A percentile compares a stretch with the other conserved stretches of the same genome.
These are phyloP conservation scores for Pisolithus thermaeus DNA, from an alignment of 1,284 basidiomycete species.

Conservation along the genomic window DNA sequence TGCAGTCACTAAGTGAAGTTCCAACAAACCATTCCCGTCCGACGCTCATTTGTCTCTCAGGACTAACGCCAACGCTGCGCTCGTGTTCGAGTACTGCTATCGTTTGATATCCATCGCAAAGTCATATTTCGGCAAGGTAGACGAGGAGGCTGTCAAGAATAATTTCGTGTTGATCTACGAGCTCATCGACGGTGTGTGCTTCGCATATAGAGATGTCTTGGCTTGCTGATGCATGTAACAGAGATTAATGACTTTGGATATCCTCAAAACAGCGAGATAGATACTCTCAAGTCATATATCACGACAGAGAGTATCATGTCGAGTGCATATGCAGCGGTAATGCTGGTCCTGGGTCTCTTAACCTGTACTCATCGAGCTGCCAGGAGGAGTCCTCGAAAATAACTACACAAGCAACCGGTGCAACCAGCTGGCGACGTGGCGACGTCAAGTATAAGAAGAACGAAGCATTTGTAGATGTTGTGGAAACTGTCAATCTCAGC, in stretches of 20 bases:
- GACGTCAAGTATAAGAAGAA: slow-evolving; percentile 99
- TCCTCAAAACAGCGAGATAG: slow-evolving; percentile 98
- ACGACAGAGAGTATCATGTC: slow-evolving; percentile 96
- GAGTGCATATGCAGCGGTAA: slow-evolving; percentile 70
- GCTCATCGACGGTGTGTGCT: slow-evolving; percentile 82
- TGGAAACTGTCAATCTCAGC: slow-evolving; percentile 93
- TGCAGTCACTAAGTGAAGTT: slow-evolving; percentile 85
- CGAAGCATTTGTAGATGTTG: slow-evolving; percentile 96
- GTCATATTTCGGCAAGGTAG: slow-evolving; percentile 95
- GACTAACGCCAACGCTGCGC: slow-evolving; percentile 94
- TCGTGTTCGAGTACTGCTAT: slow-evolving; percentile 98
- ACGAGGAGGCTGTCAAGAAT: slow-evolving; percentile 98
- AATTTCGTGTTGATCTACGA: slow-evolving; percentile 98
- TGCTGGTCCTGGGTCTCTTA: slow-evolving; percentile 15
- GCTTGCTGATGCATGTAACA: slow-evolving; percentile 28
- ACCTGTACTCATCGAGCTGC: slow-evolving; percentile 6
- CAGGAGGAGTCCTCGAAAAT: slow-evolving; percentile 97
- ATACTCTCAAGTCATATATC: slow-evolving; percentile 96
- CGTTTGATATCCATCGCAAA: slow-evolving; percentile 91
- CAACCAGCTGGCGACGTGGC: slow-evolving; percentile 87
- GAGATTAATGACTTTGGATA: slow-evolving; percentile 99
- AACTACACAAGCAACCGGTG: slow-evolving; percentile 92
- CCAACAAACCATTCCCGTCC: neutral
- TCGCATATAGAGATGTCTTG: neutral
- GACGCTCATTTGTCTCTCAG: slow-evolving; percentile 34